These are phyloP conservation scores for Suhomyces bolitotheri DNA, from an alignment of 1,139 yeast species.

Conservation along the genomic window DNA sequence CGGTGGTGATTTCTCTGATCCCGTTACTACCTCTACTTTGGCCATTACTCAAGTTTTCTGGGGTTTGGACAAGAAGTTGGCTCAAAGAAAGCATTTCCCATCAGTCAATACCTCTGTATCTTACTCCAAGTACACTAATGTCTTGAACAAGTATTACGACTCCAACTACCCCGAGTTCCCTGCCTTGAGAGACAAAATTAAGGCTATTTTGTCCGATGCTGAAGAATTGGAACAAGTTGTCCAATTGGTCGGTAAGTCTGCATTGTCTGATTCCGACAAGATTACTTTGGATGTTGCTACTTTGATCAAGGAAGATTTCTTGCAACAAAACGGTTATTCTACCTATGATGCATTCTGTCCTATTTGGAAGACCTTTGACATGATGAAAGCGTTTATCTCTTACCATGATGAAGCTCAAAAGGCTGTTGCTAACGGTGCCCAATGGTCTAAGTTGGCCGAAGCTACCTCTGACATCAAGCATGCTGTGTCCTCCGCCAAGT, in stretches of 20 bases:
- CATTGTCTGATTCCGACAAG: conserved; percentile 93
- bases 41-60: conserved; percentile 99
- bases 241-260: conserved; percentile 97
- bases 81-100: conserved; percentile 99
- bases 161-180: conserved; percentile 90
- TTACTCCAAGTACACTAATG: conserved; percentile 91
- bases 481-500: conserved; percentile 90
- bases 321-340: conserved; percentile 98
- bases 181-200: conserved; percentile 81
- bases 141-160: conserved; percentile 84
- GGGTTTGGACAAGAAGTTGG: conserved; percentile 98
- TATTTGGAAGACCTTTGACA: conserved; percentile 96
- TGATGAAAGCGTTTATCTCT: conserved; percentile 92
- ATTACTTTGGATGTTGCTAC: conserved; percentile 91
- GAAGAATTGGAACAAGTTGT: conserved; percentile 99
- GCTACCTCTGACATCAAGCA: conserved; percentile 89
- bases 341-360: conserved; percentile 99
- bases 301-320: conserved; percentile 93
- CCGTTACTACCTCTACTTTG: conserved; percentile 95
- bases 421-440: conserved; percentile 91
- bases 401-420: conserved; percentile 97
- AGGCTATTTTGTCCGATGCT: conserved; percentile 91
- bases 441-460: conserved; percentile 90
- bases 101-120: conserved; percentile 95
- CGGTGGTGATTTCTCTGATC: conserved; percentile 99